Percentiles rank a stretch among this genome's conserved stretches.
Conservation (phyloP, 2,329 filamentous ascomycete species). For the Cyanodermella asteris region DNA sequence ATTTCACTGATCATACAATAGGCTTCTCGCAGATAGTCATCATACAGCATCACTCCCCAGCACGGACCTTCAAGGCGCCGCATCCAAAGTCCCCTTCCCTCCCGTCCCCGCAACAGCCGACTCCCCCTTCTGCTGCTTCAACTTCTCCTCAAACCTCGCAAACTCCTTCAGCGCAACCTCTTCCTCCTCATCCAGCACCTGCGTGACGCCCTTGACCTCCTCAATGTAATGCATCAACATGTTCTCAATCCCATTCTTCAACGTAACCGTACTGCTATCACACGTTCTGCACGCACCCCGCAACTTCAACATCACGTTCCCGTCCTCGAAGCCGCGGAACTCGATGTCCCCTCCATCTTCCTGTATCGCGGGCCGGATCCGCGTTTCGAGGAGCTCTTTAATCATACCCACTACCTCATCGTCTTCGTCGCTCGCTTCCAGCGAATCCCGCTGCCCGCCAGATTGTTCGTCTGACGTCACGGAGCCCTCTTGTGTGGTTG, state of each 20-base stretch:
- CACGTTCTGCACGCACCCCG: conserved; percentile 87
- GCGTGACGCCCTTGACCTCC: conserved; percentile 79
- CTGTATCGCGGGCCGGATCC: conserved; percentile 86
- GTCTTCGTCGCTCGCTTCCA: conserved; percentile 75
- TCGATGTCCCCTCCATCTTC: conserved; percentile 97
- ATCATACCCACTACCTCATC: conserved; percentile 95
- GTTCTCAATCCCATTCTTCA: conserved; percentile 94
- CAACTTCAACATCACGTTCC: conserved; percentile 67
- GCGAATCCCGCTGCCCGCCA: conserved; percentile 37
- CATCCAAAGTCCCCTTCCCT: conserved; percentile 31
- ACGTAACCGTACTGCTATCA: conserved; percentile 85
- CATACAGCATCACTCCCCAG: too few species aligned
- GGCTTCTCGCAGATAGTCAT: too few species aligned
- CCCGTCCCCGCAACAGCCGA: conserved; percentile 23
- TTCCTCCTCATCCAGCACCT: conserved; percentile 80
- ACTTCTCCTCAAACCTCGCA: conserved; percentile 80
- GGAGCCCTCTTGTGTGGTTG: conserved; percentile 43
- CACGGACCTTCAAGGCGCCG: too few species aligned
- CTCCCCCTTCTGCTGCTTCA: conserved; percentile 31
- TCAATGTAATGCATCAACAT: conserved; percentile 99
- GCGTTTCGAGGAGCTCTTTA: conserved; percentile 86
- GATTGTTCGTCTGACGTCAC: conserved; percentile 26
- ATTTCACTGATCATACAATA: too few species aligned
- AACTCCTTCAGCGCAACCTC: conserved; percentile 74
- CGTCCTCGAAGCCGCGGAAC: conserved; percentile 71